Conservation (phyloP, 2,329 filamentous ascomycete genomes). For the Colletotrichum salicis region DNA sequence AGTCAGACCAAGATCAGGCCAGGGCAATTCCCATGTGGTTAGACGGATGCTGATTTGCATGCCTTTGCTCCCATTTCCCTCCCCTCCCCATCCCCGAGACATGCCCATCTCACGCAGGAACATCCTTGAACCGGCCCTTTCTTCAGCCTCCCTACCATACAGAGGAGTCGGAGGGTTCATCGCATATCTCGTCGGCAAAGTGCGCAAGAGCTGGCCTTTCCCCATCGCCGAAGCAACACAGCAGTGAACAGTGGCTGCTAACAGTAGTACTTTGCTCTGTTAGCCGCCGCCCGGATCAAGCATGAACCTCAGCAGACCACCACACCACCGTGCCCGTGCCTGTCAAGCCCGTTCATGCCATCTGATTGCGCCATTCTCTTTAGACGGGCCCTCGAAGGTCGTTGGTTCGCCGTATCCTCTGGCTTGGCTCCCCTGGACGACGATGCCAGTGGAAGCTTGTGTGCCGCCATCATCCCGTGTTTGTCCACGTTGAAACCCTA, state of each 20-base stretch:
- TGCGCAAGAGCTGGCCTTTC: not conserved
- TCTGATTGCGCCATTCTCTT: conserved; percentile 12
- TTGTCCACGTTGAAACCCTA: conserved; percentile 14
- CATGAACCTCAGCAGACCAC: not conserved
- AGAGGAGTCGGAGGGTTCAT: conserved; percentile 16
- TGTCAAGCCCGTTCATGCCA: not conserved
- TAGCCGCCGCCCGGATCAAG: conserved; percentile 4
- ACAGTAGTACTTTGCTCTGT: conserved; percentile 19
- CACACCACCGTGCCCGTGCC: not conserved
- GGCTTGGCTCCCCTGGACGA: not conserved
- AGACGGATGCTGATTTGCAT: conserved; percentile 19
- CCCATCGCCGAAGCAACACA: too few relatives aligned
- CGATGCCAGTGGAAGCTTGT: conserved; percentile 18
- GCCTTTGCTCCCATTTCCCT: conserved; percentile 4
- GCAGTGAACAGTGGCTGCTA: not conserved
- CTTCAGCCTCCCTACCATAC: conserved; percentile 12
- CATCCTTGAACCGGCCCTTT: conserved; percentile 28
- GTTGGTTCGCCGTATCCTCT: not conserved
- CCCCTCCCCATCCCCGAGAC: conserved; percentile 6
- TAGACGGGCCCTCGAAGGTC: not conserved
- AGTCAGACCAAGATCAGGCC: conserved; percentile 5
- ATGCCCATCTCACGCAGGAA: conserved; percentile 22
- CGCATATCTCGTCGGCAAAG: conserved; percentile 11
- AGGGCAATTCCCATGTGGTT: conserved; percentile 14
- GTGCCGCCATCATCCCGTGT: not conserved